Evolutionary conservation across 1,284 basidiomycete genomes (phyloP), one percentile per base, ranked within the genome.

Genomic region (Ceratorhiza oryzae-sativae): DNA sequence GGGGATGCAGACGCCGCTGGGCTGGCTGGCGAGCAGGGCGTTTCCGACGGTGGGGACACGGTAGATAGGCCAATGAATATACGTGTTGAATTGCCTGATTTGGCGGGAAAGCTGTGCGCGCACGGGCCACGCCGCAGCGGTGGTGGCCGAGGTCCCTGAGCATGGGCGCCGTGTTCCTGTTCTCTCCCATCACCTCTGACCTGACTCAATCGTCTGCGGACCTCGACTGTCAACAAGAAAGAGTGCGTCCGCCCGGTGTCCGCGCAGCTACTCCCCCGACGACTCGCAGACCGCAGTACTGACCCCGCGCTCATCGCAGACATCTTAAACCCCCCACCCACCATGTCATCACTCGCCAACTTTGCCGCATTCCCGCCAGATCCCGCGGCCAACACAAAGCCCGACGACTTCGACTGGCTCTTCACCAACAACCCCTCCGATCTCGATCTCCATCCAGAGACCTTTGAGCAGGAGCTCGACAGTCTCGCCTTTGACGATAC

Each of bases 401-500:
- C 72, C 55, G n/a, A 13, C 45, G 62, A 73, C 55, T 60, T 89
- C 79, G 88, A 89, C 81, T 87, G 89, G 81, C 84, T 87, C 80
- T 88, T 89, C 83, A 85, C 78, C 53, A 76, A 85, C 77, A 83
- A 87, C 65, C 42, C 27, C 18, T 3, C 51, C 53, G 65, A 51
- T 76, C 83, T 85, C 45, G 73, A 72, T 75, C 90, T 90, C 62
- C 86, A 89, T 79, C 89, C 90, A 74, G 90, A 92, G 84, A 84
- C 88, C 74, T 92, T 92, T 82, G 91, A 92, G 78, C 85, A 86
- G 65, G 91, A 93, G 80, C 85, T 93, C 78, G 91, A 93, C 81
- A 83, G 42, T 86, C 84, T 79, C 86, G 90, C 77, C 86, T 86
- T 74, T 85, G 65, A 68, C 65, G 65, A 68, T 8, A 68, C 51